Evolutionary conservation across 768 basidiomycete species (phyloP).

Genomic region (Trichaptum fuscoviolaceum): DNA sequence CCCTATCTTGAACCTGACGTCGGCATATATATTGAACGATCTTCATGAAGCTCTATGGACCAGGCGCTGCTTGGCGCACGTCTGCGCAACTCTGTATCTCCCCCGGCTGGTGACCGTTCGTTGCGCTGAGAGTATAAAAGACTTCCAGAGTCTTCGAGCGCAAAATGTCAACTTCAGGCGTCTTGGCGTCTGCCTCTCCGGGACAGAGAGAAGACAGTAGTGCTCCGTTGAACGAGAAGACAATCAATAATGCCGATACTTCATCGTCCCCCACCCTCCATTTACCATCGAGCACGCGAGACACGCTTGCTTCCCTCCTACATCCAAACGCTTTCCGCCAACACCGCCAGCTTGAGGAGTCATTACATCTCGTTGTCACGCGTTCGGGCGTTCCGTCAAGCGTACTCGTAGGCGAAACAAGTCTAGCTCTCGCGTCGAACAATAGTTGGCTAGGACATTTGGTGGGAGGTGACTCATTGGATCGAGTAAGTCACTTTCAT

Average conservation of each 20-base stretch:
- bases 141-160: no score
- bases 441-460: slow-evolving; percentile 3
- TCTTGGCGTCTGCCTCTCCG: no score
- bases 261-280: not conserved
- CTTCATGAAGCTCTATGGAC: not conserved
- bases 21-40: not conserved
- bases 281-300: not conserved
- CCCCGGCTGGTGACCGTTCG: no score
- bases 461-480: not conserved
- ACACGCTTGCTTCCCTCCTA: not conserved
- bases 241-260: not conserved
- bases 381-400: not conserved
- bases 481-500: not conserved
- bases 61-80: no score
- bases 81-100: no score
- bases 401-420: slow-evolving; percentile 1
- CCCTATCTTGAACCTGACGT: not conserved
- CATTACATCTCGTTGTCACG: not conserved
- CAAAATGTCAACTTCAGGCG: no score
- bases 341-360: not conserved
- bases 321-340: not conserved
- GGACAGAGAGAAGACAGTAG: not conserved
- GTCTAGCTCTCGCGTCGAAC: not conserved
- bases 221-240: not conserved
- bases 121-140: no score